Evolutionary conservation across 108 stramenopile species (phyloP), one percentile per base, ranked within the genome.

Genomic region (Discostella pseudostelligera): DNA sequence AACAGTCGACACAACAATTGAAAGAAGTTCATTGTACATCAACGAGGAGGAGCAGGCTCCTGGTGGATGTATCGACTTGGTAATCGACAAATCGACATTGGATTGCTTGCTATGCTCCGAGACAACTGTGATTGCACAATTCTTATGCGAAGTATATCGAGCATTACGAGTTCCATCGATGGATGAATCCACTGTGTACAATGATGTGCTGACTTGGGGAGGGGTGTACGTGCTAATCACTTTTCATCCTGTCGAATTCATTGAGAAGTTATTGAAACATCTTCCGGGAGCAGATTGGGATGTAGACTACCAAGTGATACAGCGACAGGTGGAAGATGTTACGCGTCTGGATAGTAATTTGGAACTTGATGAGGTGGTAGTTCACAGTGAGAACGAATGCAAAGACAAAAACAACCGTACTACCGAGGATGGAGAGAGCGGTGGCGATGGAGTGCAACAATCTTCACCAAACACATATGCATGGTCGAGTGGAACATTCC

Each of bases 81-180:
- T 90, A 0, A 29, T 93, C 2, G 92, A 93, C 80, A 93, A 93
- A 69, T 82, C 83, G 12, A 93, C 92, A 0, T 56, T 93, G 65
- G 92, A 93, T 74, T 90, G 88, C 67, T 79, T 85, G 14, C 43
- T 93, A 4, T 93, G 92, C 62, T 74, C 84, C 37, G 86, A 86
- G 42, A 72, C 76, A 25, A 59, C 76, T 8, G 81, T 81, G 9
- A 73, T 86, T 2, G 79, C 87, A 9, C 65, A 72, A 21, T 66
- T 93, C 12, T 67, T 93, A 44, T 63, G 65, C 28, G 78, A 88
- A 37, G 82, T 86, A 2, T 87, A 90, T 68, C 78, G 78, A 47
- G 65, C 74, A 9, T 78, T 93, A 36, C 65, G 65, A 17, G 67
- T 56, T n/a, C 76, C 74, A 0, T 29, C 73, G 10, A 45, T 4